Percentiles rank a stretch among this genome's conserved stretches.
phyloP scores from a whole-genome alignment of 306 rosid species.

The Echinosophora koreensis region DNA sequence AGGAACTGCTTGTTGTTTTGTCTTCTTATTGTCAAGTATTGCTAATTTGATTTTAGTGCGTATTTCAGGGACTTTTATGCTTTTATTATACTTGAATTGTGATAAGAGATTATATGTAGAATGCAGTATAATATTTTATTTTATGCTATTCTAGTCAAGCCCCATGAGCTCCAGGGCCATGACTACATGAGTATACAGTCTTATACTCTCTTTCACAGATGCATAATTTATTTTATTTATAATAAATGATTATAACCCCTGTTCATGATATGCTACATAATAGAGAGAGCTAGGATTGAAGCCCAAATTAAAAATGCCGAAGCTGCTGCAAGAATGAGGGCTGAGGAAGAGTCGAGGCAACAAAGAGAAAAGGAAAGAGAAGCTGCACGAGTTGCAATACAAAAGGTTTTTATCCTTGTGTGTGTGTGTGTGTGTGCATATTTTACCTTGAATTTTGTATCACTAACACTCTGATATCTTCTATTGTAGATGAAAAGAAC shows the following conservation, averaged over 20 bases:
- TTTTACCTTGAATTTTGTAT: neutral
- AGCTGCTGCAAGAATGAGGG: constrained; percentile 65
- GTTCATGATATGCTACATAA: constrained; percentile 17
- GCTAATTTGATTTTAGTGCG: neutral
- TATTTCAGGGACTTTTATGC: neutral
- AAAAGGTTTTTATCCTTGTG: constrained; percentile 57
- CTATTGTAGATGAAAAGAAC: constrained; percentile 71
- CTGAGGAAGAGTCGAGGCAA: constrained; percentile 62
- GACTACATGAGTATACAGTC: no score
- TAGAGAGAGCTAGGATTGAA: constrained; percentile 85
- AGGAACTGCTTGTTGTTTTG: neutral
- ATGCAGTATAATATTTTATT: no score
- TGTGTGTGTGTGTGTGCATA: neutral
- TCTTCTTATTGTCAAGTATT: neutral
- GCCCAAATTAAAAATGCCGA: constrained; percentile 81
- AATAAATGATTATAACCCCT: neutral
- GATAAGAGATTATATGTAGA: neutral
- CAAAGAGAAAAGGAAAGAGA: constrained; percentile 81
- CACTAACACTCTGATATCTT: neutral
- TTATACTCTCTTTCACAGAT: no score
- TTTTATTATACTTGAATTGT: constrained; percentile 16
- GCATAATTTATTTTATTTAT: constrained; percentile 1
- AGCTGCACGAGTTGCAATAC: constrained; percentile 80
- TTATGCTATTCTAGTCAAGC: no score
- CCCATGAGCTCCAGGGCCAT: no score